These are phyloP conservation scores for Exserohilum rostratum DNA, from an alignment of 2,329 filamentous ascomycete genomes.

Conservation along the genomic window DNA sequence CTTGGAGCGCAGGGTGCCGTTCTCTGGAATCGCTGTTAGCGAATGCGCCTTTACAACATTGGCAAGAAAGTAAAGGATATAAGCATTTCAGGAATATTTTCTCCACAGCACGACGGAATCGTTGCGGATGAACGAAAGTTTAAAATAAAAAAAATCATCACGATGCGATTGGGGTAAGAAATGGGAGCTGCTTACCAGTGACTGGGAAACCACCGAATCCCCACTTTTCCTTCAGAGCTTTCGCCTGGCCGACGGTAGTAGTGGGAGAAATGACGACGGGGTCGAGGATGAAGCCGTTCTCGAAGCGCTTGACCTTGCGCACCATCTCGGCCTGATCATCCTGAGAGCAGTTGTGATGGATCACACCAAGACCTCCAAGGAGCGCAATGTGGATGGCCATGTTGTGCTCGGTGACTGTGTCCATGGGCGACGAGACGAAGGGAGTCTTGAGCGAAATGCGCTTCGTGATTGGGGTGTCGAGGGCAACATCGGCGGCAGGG, in stretches of 20 bases:
- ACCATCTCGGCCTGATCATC: conserved; percentile 99
- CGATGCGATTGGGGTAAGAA: conserved; percentile 45
- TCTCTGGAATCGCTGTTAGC: conserved; percentile 65
- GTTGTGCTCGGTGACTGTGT: conserved; percentile 98
- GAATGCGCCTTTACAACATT: conserved; percentile 8
- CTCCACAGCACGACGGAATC: conserved; percentile 88
- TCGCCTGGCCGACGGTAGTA: conserved; percentile 90
- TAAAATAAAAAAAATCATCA: conserved; percentile 78
- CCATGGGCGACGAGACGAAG: conserved; percentile 97
- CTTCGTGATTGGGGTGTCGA: conserved; percentile 94
- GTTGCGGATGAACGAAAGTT: conserved; percentile 99
- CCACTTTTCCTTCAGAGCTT: conserved; percentile 94
- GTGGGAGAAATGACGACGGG: conserved; percentile 87
- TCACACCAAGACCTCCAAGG: conserved; percentile 87
- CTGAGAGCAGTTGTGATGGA: conserved; percentile 99
- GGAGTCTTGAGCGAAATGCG: conserved; percentile 95
- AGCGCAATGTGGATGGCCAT: conserved; percentile 99
- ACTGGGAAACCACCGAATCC: conserved; percentile 98
- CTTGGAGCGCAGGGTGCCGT: conserved; percentile 91
- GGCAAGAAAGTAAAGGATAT: conserved; percentile 5
- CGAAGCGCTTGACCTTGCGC: conserved; percentile 97
- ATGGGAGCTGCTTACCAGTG: conserved; percentile 73
- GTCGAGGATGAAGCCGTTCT: conserved; percentile 98
- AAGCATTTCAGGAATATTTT: conserved; percentile 58
- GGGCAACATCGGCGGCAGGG: conserved; percentile 82